A percentile compares a stretch with the other conserved stretches of the same genome.
Conservation (phyloP, 352 stramenopile species). For the Porosira glacialis region DNA sequence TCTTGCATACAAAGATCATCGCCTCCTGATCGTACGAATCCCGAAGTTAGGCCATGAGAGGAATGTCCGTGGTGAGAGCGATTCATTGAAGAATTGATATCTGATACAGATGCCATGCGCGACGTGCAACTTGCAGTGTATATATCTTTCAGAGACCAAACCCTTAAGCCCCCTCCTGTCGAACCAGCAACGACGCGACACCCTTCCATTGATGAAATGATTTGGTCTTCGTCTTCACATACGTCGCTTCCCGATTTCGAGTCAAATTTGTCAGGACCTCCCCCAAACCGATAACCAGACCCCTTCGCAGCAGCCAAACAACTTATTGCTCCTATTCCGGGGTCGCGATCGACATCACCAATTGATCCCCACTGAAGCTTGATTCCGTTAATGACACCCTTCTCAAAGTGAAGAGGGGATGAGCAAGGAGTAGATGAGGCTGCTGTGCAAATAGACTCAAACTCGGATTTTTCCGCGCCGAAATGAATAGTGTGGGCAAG, state of each 20-base stretch:
- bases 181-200: slow-evolving; percentile 74
- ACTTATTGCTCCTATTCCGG: slow-evolving; percentile 62
- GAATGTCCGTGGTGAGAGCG: slow-evolving; percentile 40
- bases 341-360: slow-evolving; percentile 57
- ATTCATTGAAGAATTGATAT: slow-evolving; percentile 9
- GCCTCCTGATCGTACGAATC: slow-evolving; percentile 10
- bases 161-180: slow-evolving; percentile 64
- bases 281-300: slow-evolving; percentile 39
- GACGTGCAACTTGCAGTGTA: slow-evolving; percentile 42
- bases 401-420: slow-evolving; percentile 33
- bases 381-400: slow-evolving; percentile 49
- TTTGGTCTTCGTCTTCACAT: slow-evolving; percentile 48
- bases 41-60: slow-evolving; percentile 20
- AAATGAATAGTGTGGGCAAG: slow-evolving; percentile 70
- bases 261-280: slow-evolving; percentile 20
- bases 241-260: slow-evolving; percentile 7
- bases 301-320: slow-evolving; percentile 60
- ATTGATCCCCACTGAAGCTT: slow-evolving; percentile 74
- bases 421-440: slow-evolving; percentile 8
- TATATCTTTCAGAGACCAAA: slow-evolving; percentile 80
- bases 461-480: slow-evolving; percentile 30
- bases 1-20: slow-evolving; percentile 44
- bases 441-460: slow-evolving; percentile 17
- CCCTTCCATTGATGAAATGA: slow-evolving; percentile 72
- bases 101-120: neutral